Percentiles rank a stretch among this genome's conserved stretches.
Conservation (phyloP, 2,329 filamentous ascomycete genomes). For the Monosporascus sp. region DNA sequence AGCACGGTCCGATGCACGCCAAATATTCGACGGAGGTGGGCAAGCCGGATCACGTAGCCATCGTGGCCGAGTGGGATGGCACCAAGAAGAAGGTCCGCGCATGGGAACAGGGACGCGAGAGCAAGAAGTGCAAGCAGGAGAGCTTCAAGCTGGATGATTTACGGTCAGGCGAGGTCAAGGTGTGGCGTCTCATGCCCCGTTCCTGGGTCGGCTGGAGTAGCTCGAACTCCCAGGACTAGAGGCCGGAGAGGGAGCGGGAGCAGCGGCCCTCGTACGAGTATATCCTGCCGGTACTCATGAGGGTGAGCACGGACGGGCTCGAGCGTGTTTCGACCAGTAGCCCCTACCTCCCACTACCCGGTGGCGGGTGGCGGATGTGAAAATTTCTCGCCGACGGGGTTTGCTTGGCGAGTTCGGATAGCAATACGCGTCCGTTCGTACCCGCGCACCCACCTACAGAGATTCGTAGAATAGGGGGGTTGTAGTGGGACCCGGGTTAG, state of each 20-base stretch:
- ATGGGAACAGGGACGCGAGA: slow-evolving; percentile 93
- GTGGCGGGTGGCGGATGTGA: too few relatives aligned
- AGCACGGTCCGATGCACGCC: slow-evolving; percentile 89
- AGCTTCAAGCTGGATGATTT: slow-evolving; percentile 92
- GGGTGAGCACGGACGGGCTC: slow-evolving; percentile 17
- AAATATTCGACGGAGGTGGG: slow-evolving; percentile 89
- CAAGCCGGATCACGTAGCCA: slow-evolving; percentile 79
- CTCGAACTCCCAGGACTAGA: slow-evolving; percentile 47
- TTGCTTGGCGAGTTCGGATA: too few relatives aligned
- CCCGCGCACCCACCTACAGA: too few relatives aligned
- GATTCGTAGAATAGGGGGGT: too few relatives aligned
- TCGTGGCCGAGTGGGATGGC: slow-evolving; percentile 96
- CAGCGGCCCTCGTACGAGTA: slow-evolving; percentile 15
- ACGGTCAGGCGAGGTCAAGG: slow-evolving; percentile 88
- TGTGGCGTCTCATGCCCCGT: slow-evolving; percentile 91
- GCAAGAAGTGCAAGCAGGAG: slow-evolving; percentile 87
- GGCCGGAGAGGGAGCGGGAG: slow-evolving; percentile 13
- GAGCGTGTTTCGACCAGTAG: background rate
- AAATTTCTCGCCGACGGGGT: too few relatives aligned
- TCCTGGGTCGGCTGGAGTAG: slow-evolving; percentile 91
- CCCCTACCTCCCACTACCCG: too few relatives aligned
- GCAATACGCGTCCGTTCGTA: too few relatives aligned
- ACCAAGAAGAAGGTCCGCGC: slow-evolving; percentile 95
- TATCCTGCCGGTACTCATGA: slow-evolving; percentile 21
- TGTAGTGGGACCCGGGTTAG: too few relatives aligned